Conservation (phyloP, 331 rosid species). For the Stylosanthes scabra region DNA sequence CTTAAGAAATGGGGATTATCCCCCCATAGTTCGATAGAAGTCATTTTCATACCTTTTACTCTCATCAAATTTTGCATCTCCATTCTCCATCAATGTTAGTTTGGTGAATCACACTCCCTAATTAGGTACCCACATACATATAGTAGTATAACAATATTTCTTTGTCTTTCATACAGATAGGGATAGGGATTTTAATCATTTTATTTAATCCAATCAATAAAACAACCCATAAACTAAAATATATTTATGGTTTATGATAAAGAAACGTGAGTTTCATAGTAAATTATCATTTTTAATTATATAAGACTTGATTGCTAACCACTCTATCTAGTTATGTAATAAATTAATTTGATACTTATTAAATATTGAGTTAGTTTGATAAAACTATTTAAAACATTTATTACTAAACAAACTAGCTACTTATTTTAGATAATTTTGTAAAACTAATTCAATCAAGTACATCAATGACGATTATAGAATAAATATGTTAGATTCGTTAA, state of each 20-base stretch:
- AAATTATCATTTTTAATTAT: too few relatives aligned
- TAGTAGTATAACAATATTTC: background rate
- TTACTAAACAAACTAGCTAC: too few relatives aligned
- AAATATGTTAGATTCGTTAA: too few relatives aligned
- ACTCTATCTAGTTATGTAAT: too few relatives aligned
- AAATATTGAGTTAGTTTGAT: too few relatives aligned
- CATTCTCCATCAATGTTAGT: background rate
- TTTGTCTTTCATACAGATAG: background rate
- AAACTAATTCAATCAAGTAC: too few relatives aligned
- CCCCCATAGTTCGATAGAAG: background rate
- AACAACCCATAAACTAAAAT: background rate
- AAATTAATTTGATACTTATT: too few relatives aligned
- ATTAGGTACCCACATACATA: background rate
- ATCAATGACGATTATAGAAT: too few relatives aligned
- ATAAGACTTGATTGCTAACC: too few relatives aligned
- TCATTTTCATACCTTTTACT: conserved; percentile 15
- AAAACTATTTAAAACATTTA: too few relatives aligned
- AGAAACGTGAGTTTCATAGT: background rate
- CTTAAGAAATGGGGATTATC: conserved; percentile 16
- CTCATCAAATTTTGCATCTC: background rate
- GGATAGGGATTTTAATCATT: too few relatives aligned
- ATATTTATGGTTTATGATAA: background rate
- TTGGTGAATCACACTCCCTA: background rate
- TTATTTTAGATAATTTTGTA: too few relatives aligned
- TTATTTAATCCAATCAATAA: background rate